These are phyloP conservation scores for Xylaria polymorpha DNA, from an alignment of 2,329 filamentous ascomycete species.

Conservation along the genomic window DNA sequence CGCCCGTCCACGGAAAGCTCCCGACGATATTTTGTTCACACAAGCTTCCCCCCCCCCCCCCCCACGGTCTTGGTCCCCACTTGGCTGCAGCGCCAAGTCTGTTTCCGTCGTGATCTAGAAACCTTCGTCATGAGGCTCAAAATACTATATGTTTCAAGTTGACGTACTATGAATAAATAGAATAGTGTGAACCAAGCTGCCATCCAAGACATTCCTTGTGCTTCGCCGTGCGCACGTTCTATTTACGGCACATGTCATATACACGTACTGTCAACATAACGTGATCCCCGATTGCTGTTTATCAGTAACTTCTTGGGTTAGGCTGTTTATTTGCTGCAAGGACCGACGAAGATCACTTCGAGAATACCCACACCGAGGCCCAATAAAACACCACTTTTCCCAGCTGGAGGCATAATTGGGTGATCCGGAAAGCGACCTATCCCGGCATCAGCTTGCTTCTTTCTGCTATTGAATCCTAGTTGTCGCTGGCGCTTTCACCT, in stretches of 20 bases:
- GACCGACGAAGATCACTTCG: constrained; percentile 20
- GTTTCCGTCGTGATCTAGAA: constrained; percentile 11
- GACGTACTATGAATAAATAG: background rate
- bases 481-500: background rate
- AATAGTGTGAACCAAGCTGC: background rate
- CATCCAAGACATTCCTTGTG: background rate
- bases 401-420: constrained; percentile 3
- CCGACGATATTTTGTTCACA: constrained; percentile 17
- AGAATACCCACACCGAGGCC: constrained; percentile 17
- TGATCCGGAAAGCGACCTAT: constrained; percentile 12
- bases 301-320: constrained; percentile 5
- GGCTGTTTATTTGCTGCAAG: constrained; percentile 2
- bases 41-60: constrained; percentile 33
- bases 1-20: background rate
- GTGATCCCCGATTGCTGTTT: constrained; percentile 19
- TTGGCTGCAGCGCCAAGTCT: constrained; percentile 32
- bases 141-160: background rate
- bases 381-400: constrained; percentile 18
- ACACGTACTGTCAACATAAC: background rate
- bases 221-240: constrained; percentile 13
- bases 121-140: constrained; percentile 28
- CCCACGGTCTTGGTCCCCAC: constrained; percentile 34
- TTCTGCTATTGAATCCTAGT: constrained; percentile 1
- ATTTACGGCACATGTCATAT: constrained; percentile 22
- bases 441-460: constrained; percentile 10